These are phyloP conservation scores for Linderina pennispora DNA, from an alignment of 192 early-diverging fungal genomes.

Conservation along the genomic window DNA sequence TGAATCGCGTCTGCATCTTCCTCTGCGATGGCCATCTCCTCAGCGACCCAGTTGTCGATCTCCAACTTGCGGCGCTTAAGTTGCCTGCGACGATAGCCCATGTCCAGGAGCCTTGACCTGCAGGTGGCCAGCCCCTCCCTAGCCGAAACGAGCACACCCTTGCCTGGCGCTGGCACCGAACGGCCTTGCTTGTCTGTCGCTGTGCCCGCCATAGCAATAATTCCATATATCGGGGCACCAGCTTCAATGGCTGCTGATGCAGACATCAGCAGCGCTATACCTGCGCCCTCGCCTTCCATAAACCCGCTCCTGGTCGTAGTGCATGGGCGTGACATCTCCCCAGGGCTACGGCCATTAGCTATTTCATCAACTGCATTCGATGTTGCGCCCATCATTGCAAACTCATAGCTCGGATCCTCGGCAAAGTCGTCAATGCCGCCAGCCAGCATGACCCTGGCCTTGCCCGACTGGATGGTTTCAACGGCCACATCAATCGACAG, in stretches of 20 bases:
- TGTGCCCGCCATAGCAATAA: slow-evolving; percentile 80
- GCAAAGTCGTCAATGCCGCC: slow-evolving; percentile 88
- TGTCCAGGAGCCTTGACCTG: slow-evolving; percentile 64
- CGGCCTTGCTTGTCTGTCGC: slow-evolving; percentile 95
- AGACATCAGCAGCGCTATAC: slow-evolving; percentile 84
- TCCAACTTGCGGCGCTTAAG: slow-evolving; percentile 41
- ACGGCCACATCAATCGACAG: slow-evolving; percentile 88
- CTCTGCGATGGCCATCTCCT: slow-evolving; percentile 2
- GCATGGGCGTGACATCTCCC: slow-evolving; percentile 90
- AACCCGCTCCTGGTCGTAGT: slow-evolving; percentile 87
- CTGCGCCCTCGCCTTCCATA: slow-evolving; percentile 91
- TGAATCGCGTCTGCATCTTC: slow-evolving; percentile 19
- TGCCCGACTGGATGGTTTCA: slow-evolving; percentile 82
- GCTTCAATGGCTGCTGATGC: slow-evolving; percentile 81
- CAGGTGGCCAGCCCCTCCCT: slow-evolving; percentile 53
- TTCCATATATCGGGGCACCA: slow-evolving; percentile 85
- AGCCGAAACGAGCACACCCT: slow-evolving; percentile 90
- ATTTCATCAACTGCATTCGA: slow-evolving; percentile 74
- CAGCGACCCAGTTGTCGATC: slow-evolving; percentile 5
- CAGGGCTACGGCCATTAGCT: slow-evolving; percentile 72
- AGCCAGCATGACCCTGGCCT: slow-evolving; percentile 87
- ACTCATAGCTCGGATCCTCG: slow-evolving; percentile 88
- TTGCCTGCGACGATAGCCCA: slow-evolving; percentile 81
- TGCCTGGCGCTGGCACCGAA: slow-evolving; percentile 92
- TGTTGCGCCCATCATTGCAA: slow-evolving; percentile 97